These are phyloP conservation scores for Dryas drummondii DNA, from an alignment of 306 rosid genomes.

Conservation along the genomic window DNA sequence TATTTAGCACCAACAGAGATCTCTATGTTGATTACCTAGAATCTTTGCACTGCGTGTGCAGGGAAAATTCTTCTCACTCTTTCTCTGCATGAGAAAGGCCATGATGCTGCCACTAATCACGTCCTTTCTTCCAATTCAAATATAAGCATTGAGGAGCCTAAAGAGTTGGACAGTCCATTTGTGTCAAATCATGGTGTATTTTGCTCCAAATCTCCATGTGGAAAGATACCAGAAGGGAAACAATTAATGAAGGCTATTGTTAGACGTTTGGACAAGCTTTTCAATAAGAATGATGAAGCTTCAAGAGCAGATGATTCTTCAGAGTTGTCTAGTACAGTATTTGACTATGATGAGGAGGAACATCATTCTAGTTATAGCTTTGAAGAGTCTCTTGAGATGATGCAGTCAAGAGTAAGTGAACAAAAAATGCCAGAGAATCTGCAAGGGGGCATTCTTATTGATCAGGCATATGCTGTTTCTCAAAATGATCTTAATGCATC, in stretches of 20 bases:
- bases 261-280: slow-evolving; percentile 52
- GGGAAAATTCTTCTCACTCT: slow-evolving; percentile 76
- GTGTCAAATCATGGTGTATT: slow-evolving; percentile 22
- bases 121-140: slow-evolving; percentile 30
- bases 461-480: slow-evolving; percentile 54
- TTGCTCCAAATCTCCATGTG: slow-evolving; percentile 27
- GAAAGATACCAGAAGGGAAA: slow-evolving; percentile 53
- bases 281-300: slow-evolving; percentile 56
- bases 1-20: not conserved
- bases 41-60: slow-evolving; percentile 34
- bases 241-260: slow-evolving; percentile 45
- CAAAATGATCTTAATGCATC: slow-evolving; percentile 48
- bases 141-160: slow-evolving; percentile 32
- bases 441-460: slow-evolving; percentile 65
- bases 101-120: slow-evolving; percentile 22
- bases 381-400: slow-evolving; percentile 58
- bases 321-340: slow-evolving; percentile 44
- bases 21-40: slow-evolving; percentile 3
- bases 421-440: slow-evolving; percentile 66
- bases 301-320: slow-evolving; percentile 42
- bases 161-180: slow-evolving; percentile 28
- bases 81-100: slow-evolving; percentile 56
- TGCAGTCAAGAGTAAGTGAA: slow-evolving; percentile 44
- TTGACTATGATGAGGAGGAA: slow-evolving; percentile 53
- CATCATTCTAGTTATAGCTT: slow-evolving; percentile 46